phyloP scores from a whole-genome alignment of 208 protist species.

The Acanthamoeba triangularis region DNA sequence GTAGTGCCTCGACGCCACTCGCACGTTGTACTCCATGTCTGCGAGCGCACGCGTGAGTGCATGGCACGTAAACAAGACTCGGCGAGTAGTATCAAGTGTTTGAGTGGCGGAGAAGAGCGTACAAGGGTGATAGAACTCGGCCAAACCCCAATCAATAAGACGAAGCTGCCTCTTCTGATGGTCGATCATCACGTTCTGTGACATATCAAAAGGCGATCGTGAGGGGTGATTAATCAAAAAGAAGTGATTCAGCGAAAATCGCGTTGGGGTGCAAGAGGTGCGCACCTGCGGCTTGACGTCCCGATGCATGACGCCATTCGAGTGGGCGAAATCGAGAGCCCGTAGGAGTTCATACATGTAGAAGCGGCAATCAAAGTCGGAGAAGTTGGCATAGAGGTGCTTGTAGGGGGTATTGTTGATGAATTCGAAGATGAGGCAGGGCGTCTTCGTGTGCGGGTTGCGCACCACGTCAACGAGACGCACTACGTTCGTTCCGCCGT shows the following conservation, averaged over 20 bases:
- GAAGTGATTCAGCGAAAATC: neutral
- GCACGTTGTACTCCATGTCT: conserved; percentile 96
- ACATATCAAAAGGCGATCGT: conserved; percentile 95
- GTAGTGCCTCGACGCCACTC: conserved; percentile 99
- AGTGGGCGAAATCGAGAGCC: conserved; percentile 97
- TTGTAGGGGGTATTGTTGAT: conserved; percentile 98
- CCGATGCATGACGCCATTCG: conserved; percentile 85
- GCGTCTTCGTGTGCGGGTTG: conserved; percentile 96
- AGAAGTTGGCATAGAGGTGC: conserved; percentile 96
- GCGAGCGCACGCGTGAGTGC: conserved; percentile 95
- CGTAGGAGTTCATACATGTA: conserved; percentile 98
- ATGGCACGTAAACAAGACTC: neutral
- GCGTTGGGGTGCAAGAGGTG: conserved; percentile 90
- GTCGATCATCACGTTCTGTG: conserved; percentile 99
- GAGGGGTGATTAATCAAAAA: conserved; percentile 88
- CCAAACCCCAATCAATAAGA: conserved; percentile 99
- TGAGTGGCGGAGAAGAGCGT: neutral
- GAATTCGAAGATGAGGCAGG: conserved; percentile 99
- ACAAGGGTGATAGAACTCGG: conserved; percentile 99
- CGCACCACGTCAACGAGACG: conserved; percentile 99
- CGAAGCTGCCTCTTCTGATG: conserved; percentile 96
- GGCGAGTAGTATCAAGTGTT: neutral
- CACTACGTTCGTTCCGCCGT: conserved; percentile 99
- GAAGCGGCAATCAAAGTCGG: conserved; percentile 98
- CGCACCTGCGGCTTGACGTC: conserved; percentile 88